Conservation (phyloP, 192 early-diverging fungal species). For the Entomortierella chlamydospora region DNA sequence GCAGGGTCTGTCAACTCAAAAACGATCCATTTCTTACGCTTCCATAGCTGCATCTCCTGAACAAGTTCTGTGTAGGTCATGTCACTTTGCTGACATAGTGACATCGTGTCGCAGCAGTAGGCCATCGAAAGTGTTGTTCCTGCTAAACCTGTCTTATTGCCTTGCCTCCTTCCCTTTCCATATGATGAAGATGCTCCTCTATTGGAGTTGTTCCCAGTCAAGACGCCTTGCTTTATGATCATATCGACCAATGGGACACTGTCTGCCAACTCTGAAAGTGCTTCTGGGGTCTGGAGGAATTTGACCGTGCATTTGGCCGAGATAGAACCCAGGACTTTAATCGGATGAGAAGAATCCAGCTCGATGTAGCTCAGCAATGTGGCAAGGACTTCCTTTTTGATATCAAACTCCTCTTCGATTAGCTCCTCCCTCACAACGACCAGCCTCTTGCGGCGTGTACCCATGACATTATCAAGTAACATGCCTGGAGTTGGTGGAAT, state of each 20-base stretch:
- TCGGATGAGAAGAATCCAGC: conserved; percentile 31
- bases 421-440: conserved; percentile 42
- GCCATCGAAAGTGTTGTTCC: conserved; percentile 44
- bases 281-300: conserved; percentile 26
- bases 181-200: conserved; percentile 18
- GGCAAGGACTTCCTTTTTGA: conserved; percentile 50
- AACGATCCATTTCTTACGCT: conserved; percentile 47
- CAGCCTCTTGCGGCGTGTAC: conserved; percentile 4
- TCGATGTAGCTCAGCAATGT: conserved; percentile 49
- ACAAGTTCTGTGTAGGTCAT: conserved; percentile 27
- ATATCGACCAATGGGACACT: conserved; percentile 21
- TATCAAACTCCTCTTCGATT: conserved; percentile 42
- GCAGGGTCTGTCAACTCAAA: conserved; percentile 43
- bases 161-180: conserved; percentile 8
- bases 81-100: conserved; percentile 29
- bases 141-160: conserved; percentile 17
- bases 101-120: conserved; percentile 37
- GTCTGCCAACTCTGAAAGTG: conserved; percentile 18
- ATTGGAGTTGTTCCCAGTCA: conserved; percentile 24
- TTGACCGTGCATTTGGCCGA: conserved; percentile 48
- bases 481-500: conserved; percentile 19
- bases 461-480: neutral
- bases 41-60: conserved; percentile 44
- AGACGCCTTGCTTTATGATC: conserved; percentile 37
- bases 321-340: conserved; percentile 43